Evolutionary conservation across 495 filamentous ascomycete genomes (phyloP).

Genomic region (Podospora bellae-mahoneyi): DNA sequence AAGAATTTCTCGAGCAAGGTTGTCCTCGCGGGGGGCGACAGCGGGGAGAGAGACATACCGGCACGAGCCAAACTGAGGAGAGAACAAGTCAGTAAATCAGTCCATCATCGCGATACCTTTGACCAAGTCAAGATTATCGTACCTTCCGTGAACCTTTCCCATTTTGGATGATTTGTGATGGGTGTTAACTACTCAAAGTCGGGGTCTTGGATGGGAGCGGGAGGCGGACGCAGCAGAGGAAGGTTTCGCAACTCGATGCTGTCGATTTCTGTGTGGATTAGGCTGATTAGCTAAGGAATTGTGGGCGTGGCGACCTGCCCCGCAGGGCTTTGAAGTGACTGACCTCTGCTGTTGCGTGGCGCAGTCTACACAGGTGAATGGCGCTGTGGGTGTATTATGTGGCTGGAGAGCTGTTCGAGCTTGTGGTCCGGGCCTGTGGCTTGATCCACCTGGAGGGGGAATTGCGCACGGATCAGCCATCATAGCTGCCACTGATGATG

Average conservation of each 20-base stretch:
- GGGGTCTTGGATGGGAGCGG: slow-evolving; percentile 14
- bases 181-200: slow-evolving; percentile 17
- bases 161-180: slow-evolving; percentile 33
- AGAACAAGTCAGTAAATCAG: slow-evolving; percentile 16
- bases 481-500: neutral
- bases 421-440: neutral
- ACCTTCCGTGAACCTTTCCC: slow-evolving; percentile 43
- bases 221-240: slow-evolving; percentile 9
- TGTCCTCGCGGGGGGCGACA: slow-evolving; percentile 4
- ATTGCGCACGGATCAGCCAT: neutral
- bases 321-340: slow-evolving; percentile 1
- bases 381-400: neutral
- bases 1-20: slow-evolving; percentile 7
- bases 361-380: neutral
- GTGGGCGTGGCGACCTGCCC: slow-evolving; percentile 20
- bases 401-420: neutral
- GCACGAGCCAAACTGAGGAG: slow-evolving; percentile 36
- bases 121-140: slow-evolving; percentile 6
- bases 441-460: neutral
- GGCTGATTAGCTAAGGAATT: slow-evolving; percentile 28
- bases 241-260: slow-evolving; percentile 15
- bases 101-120: neutral
- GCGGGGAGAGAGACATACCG: slow-evolving; percentile 27
- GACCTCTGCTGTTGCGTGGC: neutral
- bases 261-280: slow-evolving; percentile 26